Percentiles rank a stretch among this genome's conserved stretches.
Conservation (phyloP, 345 rosid genomes). For the Citrus hindsii region DNA sequence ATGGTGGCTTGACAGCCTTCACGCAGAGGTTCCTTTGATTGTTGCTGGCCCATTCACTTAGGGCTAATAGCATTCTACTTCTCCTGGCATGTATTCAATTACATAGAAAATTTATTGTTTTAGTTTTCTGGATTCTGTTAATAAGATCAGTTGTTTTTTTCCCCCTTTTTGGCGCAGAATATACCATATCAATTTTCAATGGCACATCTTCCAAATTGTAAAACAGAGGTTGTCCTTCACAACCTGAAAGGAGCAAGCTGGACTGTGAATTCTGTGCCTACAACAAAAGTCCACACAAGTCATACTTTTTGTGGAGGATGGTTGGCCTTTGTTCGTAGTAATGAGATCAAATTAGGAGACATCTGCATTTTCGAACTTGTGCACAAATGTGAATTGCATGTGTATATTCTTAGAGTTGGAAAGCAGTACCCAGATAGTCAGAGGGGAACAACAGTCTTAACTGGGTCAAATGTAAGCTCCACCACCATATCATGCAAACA, state of each 20-base stretch:
- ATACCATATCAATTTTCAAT: slow-evolving; percentile 55
- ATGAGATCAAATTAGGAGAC: slow-evolving; percentile 48
- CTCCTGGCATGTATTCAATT: background rate
- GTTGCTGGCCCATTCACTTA: background rate
- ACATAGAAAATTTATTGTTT: background rate
- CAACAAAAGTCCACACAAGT: slow-evolving; percentile 59
- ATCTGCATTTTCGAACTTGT: slow-evolving; percentile 56
- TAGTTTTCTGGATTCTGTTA: slow-evolving; percentile 4
- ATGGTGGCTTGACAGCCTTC: background rate
- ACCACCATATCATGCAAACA: slow-evolving; percentile 17
- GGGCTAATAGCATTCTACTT: background rate
- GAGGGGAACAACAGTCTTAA: slow-evolving; percentile 25
- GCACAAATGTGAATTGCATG: slow-evolving; percentile 40
- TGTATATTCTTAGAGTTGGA: slow-evolving; percentile 50
- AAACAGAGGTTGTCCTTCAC: slow-evolving; percentile 49
- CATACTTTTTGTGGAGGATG: slow-evolving; percentile 73
- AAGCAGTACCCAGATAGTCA: slow-evolving; percentile 25
- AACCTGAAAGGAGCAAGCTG: slow-evolving; percentile 49
- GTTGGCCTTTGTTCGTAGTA: slow-evolving; percentile 60
- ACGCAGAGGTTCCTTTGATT: slow-evolving; percentile 1
- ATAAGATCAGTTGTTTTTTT: background rate
- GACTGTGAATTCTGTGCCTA: slow-evolving; percentile 64
- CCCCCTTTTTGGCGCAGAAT: slow-evolving; percentile 36
- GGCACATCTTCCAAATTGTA: slow-evolving; percentile 56
- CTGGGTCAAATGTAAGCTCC: slow-evolving; percentile 21